Evolutionary conservation across 352 stramenopile genomes (phyloP).

Genomic region (Globisporangium spinosum): DNA sequence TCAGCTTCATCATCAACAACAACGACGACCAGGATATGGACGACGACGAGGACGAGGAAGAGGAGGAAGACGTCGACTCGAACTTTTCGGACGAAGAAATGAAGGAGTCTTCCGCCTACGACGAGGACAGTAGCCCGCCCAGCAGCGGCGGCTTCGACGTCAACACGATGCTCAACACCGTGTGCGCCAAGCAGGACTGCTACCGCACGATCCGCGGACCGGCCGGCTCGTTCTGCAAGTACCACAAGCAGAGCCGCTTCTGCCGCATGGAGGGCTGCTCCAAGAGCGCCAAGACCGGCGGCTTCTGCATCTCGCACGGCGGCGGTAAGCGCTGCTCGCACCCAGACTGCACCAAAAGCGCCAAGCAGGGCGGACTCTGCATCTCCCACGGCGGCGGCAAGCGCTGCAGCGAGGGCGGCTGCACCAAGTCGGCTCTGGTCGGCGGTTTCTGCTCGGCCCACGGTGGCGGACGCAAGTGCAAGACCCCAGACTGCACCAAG

Average conservation of each 20-base stretch:
- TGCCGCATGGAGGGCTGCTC: slow-evolving; percentile 59
- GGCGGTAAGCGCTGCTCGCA: slow-evolving; percentile 68
- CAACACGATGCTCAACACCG: slow-evolving; percentile 71
- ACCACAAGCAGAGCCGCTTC: slow-evolving; percentile 82
- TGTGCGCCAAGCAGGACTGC: slow-evolving; percentile 75
- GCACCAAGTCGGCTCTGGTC: slow-evolving; percentile 78
- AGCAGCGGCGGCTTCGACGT: slow-evolving; percentile 39
- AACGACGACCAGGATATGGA: slow-evolving; percentile 30
- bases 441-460: slow-evolving; percentile 83
- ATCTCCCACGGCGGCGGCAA: slow-evolving; percentile 83
- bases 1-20: slow-evolving; percentile 83
- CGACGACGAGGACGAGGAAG: slow-evolving; percentile 21
- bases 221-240: slow-evolving; percentile 75
- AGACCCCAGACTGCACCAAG: slow-evolving; percentile 67
- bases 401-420: slow-evolving; percentile 65
- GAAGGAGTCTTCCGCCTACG: slow-evolving; percentile 26
- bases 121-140: slow-evolving; percentile 21
- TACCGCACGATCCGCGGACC: slow-evolving; percentile 71
- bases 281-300: slow-evolving; percentile 80
- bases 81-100: slow-evolving; percentile 43
- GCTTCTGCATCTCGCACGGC: slow-evolving; percentile 71
- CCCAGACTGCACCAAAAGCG: slow-evolving; percentile 77
- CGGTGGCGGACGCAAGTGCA: slow-evolving; percentile 75
- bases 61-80: slow-evolving; percentile 26
- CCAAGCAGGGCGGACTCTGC: slow-evolving; percentile 78